These are phyloP conservation scores for Escallonia herrerae DNA, from an alignment of 129 eudicot genomes.

Conservation along the genomic window DNA sequence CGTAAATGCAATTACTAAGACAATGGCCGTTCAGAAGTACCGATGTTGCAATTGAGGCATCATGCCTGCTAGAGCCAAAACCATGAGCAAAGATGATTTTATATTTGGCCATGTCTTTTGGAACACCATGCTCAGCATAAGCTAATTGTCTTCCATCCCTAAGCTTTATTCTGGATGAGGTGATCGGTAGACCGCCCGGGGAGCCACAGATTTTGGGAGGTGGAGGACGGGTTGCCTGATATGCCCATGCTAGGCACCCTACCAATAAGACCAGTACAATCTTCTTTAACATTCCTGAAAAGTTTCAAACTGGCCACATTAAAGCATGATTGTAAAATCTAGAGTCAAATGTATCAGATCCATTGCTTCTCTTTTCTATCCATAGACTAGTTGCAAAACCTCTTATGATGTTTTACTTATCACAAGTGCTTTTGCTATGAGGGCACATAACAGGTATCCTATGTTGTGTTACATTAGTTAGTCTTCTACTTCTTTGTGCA, in stretches of 20 bases:
- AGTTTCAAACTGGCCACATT: too few relatives aligned
- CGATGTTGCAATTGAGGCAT: background rate
- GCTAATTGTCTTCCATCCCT: constrained; percentile 8
- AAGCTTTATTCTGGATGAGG: constrained; percentile 3
- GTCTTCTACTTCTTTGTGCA: too few relatives aligned
- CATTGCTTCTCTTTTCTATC: too few relatives aligned
- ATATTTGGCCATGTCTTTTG: constrained; percentile 9
- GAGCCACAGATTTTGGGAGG: constrained; percentile 10
- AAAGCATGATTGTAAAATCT: too few relatives aligned
- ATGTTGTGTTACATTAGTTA: too few relatives aligned
- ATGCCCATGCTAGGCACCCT: constrained; percentile 11
- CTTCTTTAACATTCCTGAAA: constrained; percentile 5
- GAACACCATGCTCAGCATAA: constrained; percentile 7
- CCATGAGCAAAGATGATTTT: constrained; percentile 12
- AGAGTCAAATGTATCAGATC: too few relatives aligned
- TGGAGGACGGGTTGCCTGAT: constrained; percentile 8
- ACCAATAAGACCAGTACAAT: background rate
- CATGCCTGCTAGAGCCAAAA: constrained; percentile 6
- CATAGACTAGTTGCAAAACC: too few relatives aligned
- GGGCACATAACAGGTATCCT: too few relatives aligned
- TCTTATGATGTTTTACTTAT: too few relatives aligned
- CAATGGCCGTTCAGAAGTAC: too few relatives aligned
- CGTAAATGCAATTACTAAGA: too few relatives aligned
- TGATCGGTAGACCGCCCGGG: constrained; percentile 10
- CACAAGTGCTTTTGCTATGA: too few relatives aligned